A percentile compares a stretch with the other conserved stretches of the same genome.
These are phyloP conservation scores for Mortierella alpina DNA, from an alignment of 192 early-diverging fungal genomes.

Conservation along the genomic window DNA sequence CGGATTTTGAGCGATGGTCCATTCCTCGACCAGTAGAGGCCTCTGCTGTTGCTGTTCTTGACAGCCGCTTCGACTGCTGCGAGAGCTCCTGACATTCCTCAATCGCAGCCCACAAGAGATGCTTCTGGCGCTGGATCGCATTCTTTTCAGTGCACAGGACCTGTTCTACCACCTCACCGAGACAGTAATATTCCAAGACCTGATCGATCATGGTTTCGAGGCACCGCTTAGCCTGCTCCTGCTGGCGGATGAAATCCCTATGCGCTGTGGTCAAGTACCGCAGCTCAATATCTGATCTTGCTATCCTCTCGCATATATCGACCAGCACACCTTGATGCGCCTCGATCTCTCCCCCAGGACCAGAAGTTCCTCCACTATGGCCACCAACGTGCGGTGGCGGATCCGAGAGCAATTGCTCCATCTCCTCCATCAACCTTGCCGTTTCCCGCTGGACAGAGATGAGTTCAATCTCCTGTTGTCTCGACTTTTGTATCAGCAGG, in stretches of 20 bases:
- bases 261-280: conserved; percentile 15
- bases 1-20: too few relatives aligned
- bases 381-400: neutral
- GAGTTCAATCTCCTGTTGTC: conserved; percentile 46
- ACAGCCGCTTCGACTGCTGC: conserved; percentile 14
- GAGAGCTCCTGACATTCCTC: conserved; percentile 14
- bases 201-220: conserved; percentile 8
- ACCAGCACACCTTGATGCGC: conserved; percentile 17
- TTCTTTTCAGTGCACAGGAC: conserved; percentile 9
- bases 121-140: conserved; percentile 9
- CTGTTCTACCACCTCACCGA: conserved; percentile 14
- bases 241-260: conserved; percentile 16
- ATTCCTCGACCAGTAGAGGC: too few relatives aligned
- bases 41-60: too few relatives aligned
- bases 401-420: conserved; percentile 45
- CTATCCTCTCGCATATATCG: conserved; percentile 44
- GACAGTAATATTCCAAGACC: conserved; percentile 32
- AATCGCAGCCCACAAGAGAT: conserved; percentile 25
- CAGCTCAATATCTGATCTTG: conserved; percentile 37
- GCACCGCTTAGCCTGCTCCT: conserved; percentile 13
- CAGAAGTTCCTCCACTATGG: neutral
- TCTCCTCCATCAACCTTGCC: conserved; percentile 20
- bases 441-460: conserved; percentile 44
- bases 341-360: neutral
- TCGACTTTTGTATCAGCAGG: conserved; percentile 20